phyloP scores from a whole-genome alignment of 2,329 filamentous ascomycete species.

The Alternaria sp. region DNA sequence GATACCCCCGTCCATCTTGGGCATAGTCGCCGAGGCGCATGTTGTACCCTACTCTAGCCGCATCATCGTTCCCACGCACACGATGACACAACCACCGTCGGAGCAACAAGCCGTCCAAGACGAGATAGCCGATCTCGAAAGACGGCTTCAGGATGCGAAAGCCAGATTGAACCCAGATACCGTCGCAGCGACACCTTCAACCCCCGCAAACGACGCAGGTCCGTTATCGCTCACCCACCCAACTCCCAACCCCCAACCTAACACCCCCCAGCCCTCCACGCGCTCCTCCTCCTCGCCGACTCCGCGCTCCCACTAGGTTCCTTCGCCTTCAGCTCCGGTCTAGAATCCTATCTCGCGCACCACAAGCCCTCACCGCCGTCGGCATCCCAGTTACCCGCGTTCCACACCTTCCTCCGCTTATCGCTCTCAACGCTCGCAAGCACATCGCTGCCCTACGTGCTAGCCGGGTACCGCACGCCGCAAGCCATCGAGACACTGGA shows the following conservation, averaged over 20 bases:
- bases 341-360: constrained; percentile 84
- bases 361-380: constrained; percentile 48
- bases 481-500: constrained; percentile 64
- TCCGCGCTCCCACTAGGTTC: constrained; percentile 82
- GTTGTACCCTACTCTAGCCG: constrained; percentile 8
- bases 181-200: constrained; percentile 8
- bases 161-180: constrained; percentile 52
- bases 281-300: constrained; percentile 78
- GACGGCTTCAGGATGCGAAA: constrained; percentile 55
- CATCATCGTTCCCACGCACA: constrained; percentile 17
- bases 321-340: constrained; percentile 84
- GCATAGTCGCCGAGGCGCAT: constrained; percentile 30
- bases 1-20: constrained; percentile 10
- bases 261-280: constrained; percentile 58
- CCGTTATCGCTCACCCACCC: constrained; percentile 8
- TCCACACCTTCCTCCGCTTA: constrained; percentile 71
- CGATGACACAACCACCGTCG: constrained; percentile 34
- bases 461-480: constrained; percentile 69
- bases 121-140: constrained; percentile 67
- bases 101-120: constrained; percentile 45
- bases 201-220: constrained; percentile 25
- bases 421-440: constrained; percentile 75
- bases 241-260: background rate
- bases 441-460: constrained; percentile 76
- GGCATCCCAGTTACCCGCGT: constrained; percentile 52